Evolutionary conservation across 805 yeast genomes (phyloP).

Genomic region (Peterozyma xylosa): DNA sequence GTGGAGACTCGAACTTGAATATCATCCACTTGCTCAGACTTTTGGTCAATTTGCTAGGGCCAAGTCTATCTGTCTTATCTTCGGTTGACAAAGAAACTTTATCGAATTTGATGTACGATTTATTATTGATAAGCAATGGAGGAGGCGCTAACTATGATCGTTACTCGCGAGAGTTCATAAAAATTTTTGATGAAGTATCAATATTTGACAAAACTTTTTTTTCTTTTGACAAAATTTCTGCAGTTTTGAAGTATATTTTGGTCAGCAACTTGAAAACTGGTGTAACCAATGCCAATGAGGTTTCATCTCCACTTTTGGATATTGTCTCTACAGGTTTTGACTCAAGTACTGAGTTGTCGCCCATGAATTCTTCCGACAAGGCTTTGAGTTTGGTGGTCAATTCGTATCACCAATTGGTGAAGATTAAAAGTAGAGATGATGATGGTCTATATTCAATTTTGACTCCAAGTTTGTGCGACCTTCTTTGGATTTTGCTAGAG

Average conservation of each 20-base stretch:
- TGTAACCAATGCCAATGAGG: conserved; percentile 15
- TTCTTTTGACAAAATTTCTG: conserved; percentile 19
- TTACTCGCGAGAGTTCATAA: conserved; percentile 29
- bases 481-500: conserved; percentile 26
- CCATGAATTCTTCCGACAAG: conserved; percentile 22
- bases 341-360: conserved; percentile 19
- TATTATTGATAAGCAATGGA: conserved; percentile 23
- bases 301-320: conserved; percentile 16
- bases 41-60: conserved; percentile 50
- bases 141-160: conserved; percentile 20
- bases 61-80: conserved; percentile 33
- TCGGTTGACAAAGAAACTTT: conserved; percentile 20
- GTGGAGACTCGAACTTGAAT: conserved; percentile 30
- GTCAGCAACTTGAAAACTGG: conserved; percentile 26
- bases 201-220: conserved; percentile 36
- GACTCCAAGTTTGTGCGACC: conserved; percentile 10
- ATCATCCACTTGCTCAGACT: conserved; percentile 36
- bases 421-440: conserved; percentile 11
- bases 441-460: background rate
- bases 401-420: conserved; percentile 21
- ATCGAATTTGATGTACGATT: conserved; percentile 28
- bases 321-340: conserved; percentile 10
- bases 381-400: conserved; percentile 18
- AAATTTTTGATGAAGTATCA: conserved; percentile 35
- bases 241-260: conserved; percentile 22